Percentiles rank a stretch among this genome's conserved stretches.
phyloP scores from a whole-genome alignment of 768 basidiomycete genomes.

The Suillus subaureus region DNA sequence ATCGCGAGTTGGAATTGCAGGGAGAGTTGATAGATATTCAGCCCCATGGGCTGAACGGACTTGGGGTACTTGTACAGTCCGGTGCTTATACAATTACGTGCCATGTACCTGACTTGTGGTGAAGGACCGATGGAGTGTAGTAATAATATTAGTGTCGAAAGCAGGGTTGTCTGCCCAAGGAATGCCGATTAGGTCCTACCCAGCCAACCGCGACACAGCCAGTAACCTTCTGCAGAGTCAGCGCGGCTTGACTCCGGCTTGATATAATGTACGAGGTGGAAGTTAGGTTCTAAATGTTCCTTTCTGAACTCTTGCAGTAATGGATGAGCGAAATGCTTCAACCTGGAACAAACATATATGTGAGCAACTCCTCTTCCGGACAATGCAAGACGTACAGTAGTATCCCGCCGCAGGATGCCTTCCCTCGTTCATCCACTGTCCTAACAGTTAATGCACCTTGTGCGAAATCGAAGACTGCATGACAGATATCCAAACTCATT shows the following conservation, averaged over 20 bases:
- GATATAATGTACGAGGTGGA: conserved; percentile 63
- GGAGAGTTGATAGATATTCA: neutral
- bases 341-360: conserved; percentile 40
- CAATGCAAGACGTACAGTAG: conserved; percentile 52
- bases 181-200: neutral
- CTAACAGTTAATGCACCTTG: conserved; percentile 50
- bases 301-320: conserved; percentile 64
- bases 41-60: neutral
- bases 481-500: conserved; percentile 70
- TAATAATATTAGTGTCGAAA: neutral
- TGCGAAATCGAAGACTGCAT: conserved; percentile 73
- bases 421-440: conserved; percentile 45
- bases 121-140: neutral
- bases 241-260: conserved; percentile 84
- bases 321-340: conserved; percentile 88
- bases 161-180: neutral
- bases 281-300: conserved; percentile 59
- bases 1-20: neutral
- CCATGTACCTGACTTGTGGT: neutral
- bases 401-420: conserved; percentile 40
- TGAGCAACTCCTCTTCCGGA: conserved; percentile 2
- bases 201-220: conserved; percentile 79
- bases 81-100: neutral
- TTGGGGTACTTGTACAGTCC: neutral
- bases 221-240: conserved; percentile 84